A percentile compares a stretch with the other conserved stretches of the same genome.
Conservation (phyloP, 1,284 basidiomycete genomes). For the Tetrapyrgos nigripes region DNA sequence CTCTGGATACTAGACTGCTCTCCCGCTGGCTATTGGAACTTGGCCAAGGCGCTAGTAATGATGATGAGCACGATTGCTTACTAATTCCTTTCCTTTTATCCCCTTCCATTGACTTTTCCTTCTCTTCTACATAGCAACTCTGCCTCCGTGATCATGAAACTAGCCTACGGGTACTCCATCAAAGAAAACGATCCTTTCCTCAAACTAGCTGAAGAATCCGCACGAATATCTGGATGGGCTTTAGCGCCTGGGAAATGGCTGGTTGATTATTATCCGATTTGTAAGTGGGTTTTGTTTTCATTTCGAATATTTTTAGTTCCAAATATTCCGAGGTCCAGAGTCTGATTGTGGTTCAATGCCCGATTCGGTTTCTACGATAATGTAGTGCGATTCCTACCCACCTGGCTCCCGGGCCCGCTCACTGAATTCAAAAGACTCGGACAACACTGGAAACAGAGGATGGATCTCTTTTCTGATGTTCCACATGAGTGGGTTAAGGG, state of each 20-base stretch:
- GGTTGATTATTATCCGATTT: conserved; percentile 49
- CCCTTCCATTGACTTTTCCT: neutral
- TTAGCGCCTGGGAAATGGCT: conserved; percentile 50
- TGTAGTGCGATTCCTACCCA: conserved; percentile 43
- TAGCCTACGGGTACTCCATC: conserved; percentile 50
- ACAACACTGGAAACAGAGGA: conserved; percentile 37
- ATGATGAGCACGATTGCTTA: no score
- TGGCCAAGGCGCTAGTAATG: no score
- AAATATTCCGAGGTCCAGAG: conserved; percentile 8
- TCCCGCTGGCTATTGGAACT: no score
- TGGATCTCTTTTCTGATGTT: conserved; percentile 41
- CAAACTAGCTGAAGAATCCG: conserved; percentile 45
- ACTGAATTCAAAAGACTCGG: conserved; percentile 46
- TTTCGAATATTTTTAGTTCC: neutral
- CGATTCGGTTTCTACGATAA: neutral
- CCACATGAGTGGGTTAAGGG: conserved; percentile 49
- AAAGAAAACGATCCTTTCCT: conserved; percentile 45
- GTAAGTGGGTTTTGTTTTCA: conserved; percentile 27
- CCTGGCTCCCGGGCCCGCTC: conserved; percentile 44
- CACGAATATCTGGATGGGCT: conserved; percentile 46
- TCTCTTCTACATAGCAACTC: conserved; percentile 38
- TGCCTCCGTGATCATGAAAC: conserved; percentile 48
- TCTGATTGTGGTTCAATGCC: neutral
- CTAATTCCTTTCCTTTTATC: no score
- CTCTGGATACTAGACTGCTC: no score